phyloP scores from a whole-genome alignment of 2,329 filamentous ascomycete species.

The Lasiodiplodia gonubiensis region DNA sequence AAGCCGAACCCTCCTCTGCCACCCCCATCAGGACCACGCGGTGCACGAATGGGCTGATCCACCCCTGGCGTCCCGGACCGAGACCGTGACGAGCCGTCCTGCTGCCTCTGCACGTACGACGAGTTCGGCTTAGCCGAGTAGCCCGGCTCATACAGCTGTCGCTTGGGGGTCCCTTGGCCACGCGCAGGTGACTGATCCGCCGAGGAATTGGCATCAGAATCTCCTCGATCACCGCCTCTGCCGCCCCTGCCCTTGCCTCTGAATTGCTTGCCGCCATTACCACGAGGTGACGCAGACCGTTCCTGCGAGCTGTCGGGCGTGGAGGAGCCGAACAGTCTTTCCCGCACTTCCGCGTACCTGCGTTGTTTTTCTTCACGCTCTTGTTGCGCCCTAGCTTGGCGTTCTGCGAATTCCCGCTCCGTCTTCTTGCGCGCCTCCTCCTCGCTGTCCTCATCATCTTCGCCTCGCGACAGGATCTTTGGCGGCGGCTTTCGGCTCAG shows the following conservation, averaged over 20 bases:
- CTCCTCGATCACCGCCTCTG: conserved; percentile 41
- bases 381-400: conserved; percentile 75
- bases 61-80: conserved; percentile 61
- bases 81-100: conserved; percentile 53
- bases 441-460: conserved; percentile 66
- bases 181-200: conserved; percentile 45
- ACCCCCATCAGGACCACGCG: conserved; percentile 77
- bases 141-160: conserved; percentile 79
- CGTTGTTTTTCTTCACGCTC: conserved; percentile 89
- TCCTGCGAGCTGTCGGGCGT: conserved; percentile 43
- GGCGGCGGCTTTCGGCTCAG: conserved; percentile 79
- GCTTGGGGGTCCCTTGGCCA: conserved; percentile 49
- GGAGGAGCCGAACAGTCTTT: conserved; percentile 79
- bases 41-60: conserved; percentile 73
- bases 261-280: conserved; percentile 34
- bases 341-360: conserved; percentile 85
- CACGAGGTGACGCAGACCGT: conserved; percentile 36
- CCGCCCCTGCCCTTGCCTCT: conserved; percentile 45
- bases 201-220: conserved; percentile 43
- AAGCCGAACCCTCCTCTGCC: conserved; percentile 82
- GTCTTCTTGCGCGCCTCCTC: conserved; percentile 65
- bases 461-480: conserved; percentile 64
- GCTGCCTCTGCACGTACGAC: conserved; percentile 15
- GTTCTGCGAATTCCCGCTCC: conserved; percentile 74
- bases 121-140: conserved; percentile 68